Percentiles rank a stretch among this genome's conserved stretches.
phyloP scores from a whole-genome alignment of 1,284 basidiomycete species.

The Porogramme epimiltina region DNA sequence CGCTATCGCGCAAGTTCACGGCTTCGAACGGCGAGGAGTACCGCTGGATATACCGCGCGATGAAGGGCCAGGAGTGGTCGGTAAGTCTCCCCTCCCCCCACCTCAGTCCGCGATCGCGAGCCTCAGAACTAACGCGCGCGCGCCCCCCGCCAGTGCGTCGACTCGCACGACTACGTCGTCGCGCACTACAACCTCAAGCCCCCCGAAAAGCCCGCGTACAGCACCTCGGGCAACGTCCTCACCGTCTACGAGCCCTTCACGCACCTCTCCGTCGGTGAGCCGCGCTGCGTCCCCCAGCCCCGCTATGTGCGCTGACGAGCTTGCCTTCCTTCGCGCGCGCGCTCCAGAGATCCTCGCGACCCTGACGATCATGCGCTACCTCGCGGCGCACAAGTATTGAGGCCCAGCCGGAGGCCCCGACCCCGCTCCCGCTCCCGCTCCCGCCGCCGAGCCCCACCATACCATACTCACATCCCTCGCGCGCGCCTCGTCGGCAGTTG shows the following conservation, averaged over 20 bases:
- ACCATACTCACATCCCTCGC: not conserved
- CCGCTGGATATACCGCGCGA: constrained; percentile 56
- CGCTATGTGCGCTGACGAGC: not conserved
- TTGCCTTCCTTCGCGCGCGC: not conserved
- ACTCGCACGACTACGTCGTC: constrained; percentile 61
- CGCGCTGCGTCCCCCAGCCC: not conserved
- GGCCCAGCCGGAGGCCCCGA: not conserved
- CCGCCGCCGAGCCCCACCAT: not conserved
- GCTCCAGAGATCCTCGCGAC: constrained; percentile 59
- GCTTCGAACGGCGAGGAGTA: constrained; percentile 69
- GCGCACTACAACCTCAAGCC: constrained; percentile 59
- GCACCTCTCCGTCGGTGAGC: constrained; percentile 57
- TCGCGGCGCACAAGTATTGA: constrained; percentile 33
- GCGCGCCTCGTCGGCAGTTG: not conserved
- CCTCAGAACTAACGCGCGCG: constrained; percentile 3
- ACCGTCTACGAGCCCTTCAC: constrained; percentile 61
- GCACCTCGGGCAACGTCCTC: constrained; percentile 65
- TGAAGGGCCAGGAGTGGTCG: constrained; percentile 67
- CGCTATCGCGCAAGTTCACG: constrained; percentile 63
- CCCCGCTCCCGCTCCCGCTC: not conserved
- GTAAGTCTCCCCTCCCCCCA: constrained; percentile 40
- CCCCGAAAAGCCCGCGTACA: constrained; percentile 51
- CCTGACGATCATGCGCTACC: constrained; percentile 66
- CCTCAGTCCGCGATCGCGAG: constrained; percentile 5
- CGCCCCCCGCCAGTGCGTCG: constrained; percentile 50